phyloP scores from a whole-genome alignment of 106 monocot species.

The Allium sativum region DNA sequence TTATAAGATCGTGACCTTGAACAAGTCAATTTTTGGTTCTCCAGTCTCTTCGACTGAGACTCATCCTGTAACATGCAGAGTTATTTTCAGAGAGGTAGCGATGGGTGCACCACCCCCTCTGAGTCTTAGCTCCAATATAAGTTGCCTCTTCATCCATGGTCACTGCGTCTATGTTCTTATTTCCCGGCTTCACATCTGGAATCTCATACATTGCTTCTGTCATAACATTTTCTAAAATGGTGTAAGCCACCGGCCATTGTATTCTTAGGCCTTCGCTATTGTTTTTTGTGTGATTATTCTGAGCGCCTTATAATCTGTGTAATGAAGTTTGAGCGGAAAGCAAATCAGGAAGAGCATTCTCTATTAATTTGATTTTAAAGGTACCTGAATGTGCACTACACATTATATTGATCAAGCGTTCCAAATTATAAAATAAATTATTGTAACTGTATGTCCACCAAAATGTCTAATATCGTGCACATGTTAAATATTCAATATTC shows the following conservation, averaged over 20 bases:
- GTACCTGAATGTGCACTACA: too few relatives aligned
- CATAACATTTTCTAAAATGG: slow-evolving; percentile 83
- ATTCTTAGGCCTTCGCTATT: slow-evolving; percentile 78
- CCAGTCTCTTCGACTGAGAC: slow-evolving; percentile 24
- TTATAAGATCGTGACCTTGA: slow-evolving; percentile 62
- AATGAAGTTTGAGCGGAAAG: slow-evolving; percentile 74
- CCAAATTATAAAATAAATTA: too few relatives aligned
- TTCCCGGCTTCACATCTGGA: slow-evolving; percentile 58
- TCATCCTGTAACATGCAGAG: slow-evolving; percentile 3
- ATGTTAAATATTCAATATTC: too few relatives aligned
- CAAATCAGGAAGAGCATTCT: too few relatives aligned
- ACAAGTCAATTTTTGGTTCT: slow-evolving; percentile 32
- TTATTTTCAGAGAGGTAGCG: slow-evolving; percentile 47
- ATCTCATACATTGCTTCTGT: slow-evolving; percentile 98
- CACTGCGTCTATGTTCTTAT: slow-evolving; percentile 64
- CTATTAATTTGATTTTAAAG: too few relatives aligned
- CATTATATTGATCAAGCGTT: too few relatives aligned
- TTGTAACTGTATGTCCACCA: too few relatives aligned
- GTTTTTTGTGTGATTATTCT: slow-evolving; percentile 84
- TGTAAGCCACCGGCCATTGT: slow-evolving; percentile 94
- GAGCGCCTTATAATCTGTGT: slow-evolving; percentile 74
- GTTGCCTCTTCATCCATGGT: slow-evolving; percentile 64
- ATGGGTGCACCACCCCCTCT: slow-evolving; percentile 55
- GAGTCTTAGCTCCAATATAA: slow-evolving; percentile 68
- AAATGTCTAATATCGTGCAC: too few relatives aligned